phyloP scores from a whole-genome alignment of 2,329 filamentous ascomycete genomes.

The Escovopsis sp. region DNA sequence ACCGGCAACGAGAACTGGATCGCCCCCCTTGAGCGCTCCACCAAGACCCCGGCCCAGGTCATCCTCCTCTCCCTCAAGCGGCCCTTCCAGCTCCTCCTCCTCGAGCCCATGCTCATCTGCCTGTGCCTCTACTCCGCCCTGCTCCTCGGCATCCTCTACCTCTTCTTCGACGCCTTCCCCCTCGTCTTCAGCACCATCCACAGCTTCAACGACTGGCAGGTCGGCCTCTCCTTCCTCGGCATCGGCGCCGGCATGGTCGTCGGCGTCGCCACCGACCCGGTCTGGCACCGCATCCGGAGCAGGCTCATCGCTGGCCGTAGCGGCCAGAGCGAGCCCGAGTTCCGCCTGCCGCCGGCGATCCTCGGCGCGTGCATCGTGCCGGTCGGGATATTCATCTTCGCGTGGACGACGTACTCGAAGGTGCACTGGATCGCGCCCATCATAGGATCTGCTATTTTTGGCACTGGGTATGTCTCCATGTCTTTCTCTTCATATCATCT shows the following conservation, averaged over 20 bases:
- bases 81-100: constrained; percentile 65
- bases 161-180: constrained; percentile 82
- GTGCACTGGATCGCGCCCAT: constrained; percentile 68
- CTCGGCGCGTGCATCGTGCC: constrained; percentile 64
- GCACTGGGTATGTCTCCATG: constrained; percentile 42
- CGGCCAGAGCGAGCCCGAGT: constrained; percentile 67
- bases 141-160: constrained; percentile 73
- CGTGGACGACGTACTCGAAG: constrained; percentile 61
- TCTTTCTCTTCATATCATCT: background rate
- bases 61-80: constrained; percentile 43
- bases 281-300: constrained; percentile 48
- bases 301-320: constrained; percentile 38
- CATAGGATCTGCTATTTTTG: constrained; percentile 58
- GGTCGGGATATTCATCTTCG: constrained; percentile 74
- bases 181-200: constrained; percentile 63
- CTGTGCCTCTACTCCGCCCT: constrained; percentile 74
- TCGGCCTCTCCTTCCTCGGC: constrained; percentile 64
- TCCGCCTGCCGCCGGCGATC: constrained; percentile 62
- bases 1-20: constrained; percentile 66
- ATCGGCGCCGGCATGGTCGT: constrained; percentile 52
- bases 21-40: constrained; percentile 59
- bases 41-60: constrained; percentile 49
- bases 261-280: constrained; percentile 44
- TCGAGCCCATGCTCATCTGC: constrained; percentile 74
- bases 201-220: constrained; percentile 63